These are phyloP conservation scores for Setomelanomma holmii DNA, from an alignment of 2,329 filamentous ascomycete genomes.

Conservation along the genomic window DNA sequence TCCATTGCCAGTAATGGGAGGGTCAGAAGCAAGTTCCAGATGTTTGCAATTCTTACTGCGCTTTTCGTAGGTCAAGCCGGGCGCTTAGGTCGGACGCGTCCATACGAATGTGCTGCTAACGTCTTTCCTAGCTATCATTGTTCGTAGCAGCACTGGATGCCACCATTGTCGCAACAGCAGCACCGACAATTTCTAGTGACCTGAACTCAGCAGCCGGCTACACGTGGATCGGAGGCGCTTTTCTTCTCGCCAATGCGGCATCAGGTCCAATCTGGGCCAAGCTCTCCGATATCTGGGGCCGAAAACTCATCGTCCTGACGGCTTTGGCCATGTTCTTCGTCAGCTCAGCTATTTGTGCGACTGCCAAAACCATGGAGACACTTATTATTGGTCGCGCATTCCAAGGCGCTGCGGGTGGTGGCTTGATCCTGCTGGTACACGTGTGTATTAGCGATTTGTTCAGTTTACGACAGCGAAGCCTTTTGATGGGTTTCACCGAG, in stretches of 20 bases:
- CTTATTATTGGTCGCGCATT: constrained; percentile 67
- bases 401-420: constrained; percentile 70
- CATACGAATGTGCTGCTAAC: neutral
- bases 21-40: constrained; percentile 31
- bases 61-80: constrained; percentile 37
- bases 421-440: constrained; percentile 67
- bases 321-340: constrained; percentile 65
- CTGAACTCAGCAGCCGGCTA: constrained; percentile 74
- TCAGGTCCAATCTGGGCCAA: constrained; percentile 75
- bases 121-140: constrained; percentile 41
- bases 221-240: constrained; percentile 79
- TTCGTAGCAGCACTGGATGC: constrained; percentile 55
- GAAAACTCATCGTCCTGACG: constrained; percentile 60
- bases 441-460: constrained; percentile 71
- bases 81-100: too few relatives aligned
- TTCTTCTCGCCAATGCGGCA: constrained; percentile 73
- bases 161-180: constrained; percentile 70
- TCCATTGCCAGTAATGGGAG: constrained; percentile 14
- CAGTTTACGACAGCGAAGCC: constrained; percentile 59
- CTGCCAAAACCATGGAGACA: constrained; percentile 64
- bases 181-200: constrained; percentile 69
- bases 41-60: constrained; percentile 39
- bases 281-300: constrained; percentile 64
- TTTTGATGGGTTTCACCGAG: constrained; percentile 61
- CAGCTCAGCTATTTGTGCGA: constrained; percentile 65